Evolutionary conservation across 2,329 filamentous ascomycete species (phyloP), one percentile per base, ranked within the genome.

Genomic region (Cytospora leucostoma): DNA sequence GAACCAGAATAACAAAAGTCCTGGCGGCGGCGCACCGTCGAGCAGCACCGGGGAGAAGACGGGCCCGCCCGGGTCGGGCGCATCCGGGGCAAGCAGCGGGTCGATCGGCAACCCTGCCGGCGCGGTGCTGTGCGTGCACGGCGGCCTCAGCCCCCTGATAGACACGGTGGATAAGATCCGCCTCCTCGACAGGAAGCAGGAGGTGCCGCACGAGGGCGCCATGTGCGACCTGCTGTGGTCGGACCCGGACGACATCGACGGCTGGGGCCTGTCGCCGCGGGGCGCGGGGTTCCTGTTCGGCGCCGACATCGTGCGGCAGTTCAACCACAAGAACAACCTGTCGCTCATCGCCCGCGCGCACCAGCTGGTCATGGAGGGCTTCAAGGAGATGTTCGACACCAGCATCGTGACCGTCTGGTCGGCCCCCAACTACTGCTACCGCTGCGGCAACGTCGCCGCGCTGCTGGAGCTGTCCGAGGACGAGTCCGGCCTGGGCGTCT

Each of bases 201-300:
- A 99, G 78, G 95, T 99, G 0, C 95, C 95, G 0, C 95, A 99
- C 73, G 95, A 99, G 79, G 95, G 95, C 62, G 93, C 95, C 73
- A 99, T 99, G 95, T 99, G 95, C 77, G 95, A 99, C 76, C 83
- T 99, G 0, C 84, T 99, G 3, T 99, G 95, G 95, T 97, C 93
- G 0, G 95, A 99, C 72, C 95, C 95, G 0, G 95, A 99, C 75
- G 95, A 99, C 71, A 97, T 97, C 67, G 93, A 97, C 73, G 94
- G 93, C 65, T 99, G 95, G 95, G 94, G 93, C 12, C 80, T 98
- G 7, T 96, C 92, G 1, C 95, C 95, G 0, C 92, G 94, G 44
- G 95, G 95, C 11, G 95, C 95, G 0, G 95, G 95, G 0, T 99
- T 97, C 79, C 82, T 98, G 13, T 99, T 99, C 69, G 95, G 95